phyloP scores from a whole-genome alignment of 768 basidiomycete genomes.

The Pulveroboletus sp. region DNA sequence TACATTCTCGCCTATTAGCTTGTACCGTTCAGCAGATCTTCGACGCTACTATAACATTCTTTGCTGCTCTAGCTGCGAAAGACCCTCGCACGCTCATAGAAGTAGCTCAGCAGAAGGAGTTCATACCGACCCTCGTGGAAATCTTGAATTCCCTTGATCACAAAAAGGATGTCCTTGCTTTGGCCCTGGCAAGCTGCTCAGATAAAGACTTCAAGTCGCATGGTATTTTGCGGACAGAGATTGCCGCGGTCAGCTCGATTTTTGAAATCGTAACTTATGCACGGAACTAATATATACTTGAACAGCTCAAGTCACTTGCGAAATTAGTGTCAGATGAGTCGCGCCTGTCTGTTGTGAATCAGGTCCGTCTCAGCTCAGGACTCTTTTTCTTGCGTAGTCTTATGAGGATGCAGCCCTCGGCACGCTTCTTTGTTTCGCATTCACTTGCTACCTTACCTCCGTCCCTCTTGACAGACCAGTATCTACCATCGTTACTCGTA shows the following conservation, averaged over 20 bases:
- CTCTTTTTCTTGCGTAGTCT: neutral
- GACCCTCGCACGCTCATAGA: conserved; percentile 53
- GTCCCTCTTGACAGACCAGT: conserved; percentile 32
- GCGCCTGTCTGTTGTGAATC: conserved; percentile 16
- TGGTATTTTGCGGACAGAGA: conserved; percentile 57
- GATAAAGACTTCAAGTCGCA: conserved; percentile 46
- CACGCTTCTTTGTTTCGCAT: conserved; percentile 48
- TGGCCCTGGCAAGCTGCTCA: conserved; percentile 31
- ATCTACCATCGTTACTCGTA: conserved; percentile 30
- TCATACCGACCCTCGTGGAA: conserved; percentile 41
- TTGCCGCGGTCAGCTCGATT: conserved; percentile 41
- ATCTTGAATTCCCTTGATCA: conserved; percentile 34
- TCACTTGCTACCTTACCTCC: conserved; percentile 48
- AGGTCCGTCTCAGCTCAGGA: conserved; percentile 12
- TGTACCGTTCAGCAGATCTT: conserved; percentile 44
- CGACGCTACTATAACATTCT: conserved; percentile 58
- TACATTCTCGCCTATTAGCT: neutral
- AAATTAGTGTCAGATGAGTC: conserved; percentile 34
- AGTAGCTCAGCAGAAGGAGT: conserved; percentile 37
- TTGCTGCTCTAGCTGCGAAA: conserved; percentile 57
- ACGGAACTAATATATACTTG: conserved; percentile 5
- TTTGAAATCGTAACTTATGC: neutral
- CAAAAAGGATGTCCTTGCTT: conserved; percentile 47
- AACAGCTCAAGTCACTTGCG: conserved; percentile 35
- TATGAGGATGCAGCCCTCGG: conserved; percentile 41